Conservation (phyloP, 257 asterid species). For the Petunia axillaris region DNA sequence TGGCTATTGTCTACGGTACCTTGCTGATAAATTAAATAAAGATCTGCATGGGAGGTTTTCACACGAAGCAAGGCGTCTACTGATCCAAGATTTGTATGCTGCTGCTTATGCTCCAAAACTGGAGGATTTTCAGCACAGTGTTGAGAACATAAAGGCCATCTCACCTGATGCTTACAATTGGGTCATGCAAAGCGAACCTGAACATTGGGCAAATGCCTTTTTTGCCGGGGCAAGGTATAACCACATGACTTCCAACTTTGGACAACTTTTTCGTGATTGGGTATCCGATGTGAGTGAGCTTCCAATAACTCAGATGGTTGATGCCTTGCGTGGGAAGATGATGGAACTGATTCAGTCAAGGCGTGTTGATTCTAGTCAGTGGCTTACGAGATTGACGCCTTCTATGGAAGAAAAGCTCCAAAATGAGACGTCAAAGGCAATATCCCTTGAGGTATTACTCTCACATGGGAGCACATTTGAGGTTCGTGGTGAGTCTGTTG, state of each 20-base stretch:
- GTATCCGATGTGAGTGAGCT: slow-evolving; percentile 91
- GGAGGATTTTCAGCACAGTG: slow-evolving; percentile 65
- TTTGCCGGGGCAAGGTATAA: slow-evolving; percentile 82
- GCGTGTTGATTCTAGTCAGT: slow-evolving; percentile 74
- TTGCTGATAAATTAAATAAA: slow-evolving; percentile 91
- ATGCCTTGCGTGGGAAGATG: slow-evolving; percentile 86
- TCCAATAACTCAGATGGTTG: slow-evolving; percentile 98
- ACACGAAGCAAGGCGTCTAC: slow-evolving; percentile 95
- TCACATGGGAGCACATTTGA: slow-evolving; percentile 66
- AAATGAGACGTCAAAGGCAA: slow-evolving; percentile 66
- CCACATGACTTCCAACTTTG: slow-evolving; percentile 90
- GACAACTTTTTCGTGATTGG: slow-evolving; percentile 89
- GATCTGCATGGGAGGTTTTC: slow-evolving; percentile 93
- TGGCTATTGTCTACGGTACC: slow-evolving; percentile 86
- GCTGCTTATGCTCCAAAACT: slow-evolving; percentile 87
- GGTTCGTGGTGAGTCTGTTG: slow-evolving; percentile 67
- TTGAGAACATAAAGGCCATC: slow-evolving; percentile 88
- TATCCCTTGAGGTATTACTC: slow-evolving; percentile 49
- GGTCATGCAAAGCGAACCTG: slow-evolving; percentile 81
- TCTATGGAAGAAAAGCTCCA: slow-evolving; percentile 84
- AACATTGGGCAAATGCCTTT: slow-evolving; percentile 89
- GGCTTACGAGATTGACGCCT: slow-evolving; percentile 81
- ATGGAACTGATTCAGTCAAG: slow-evolving; percentile 86
- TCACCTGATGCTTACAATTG: slow-evolving; percentile 93
- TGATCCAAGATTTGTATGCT: slow-evolving; percentile 90